Evolutionary conservation across 441 rosid species (phyloP).

Genomic region (Populus trichocarpa): DNA sequence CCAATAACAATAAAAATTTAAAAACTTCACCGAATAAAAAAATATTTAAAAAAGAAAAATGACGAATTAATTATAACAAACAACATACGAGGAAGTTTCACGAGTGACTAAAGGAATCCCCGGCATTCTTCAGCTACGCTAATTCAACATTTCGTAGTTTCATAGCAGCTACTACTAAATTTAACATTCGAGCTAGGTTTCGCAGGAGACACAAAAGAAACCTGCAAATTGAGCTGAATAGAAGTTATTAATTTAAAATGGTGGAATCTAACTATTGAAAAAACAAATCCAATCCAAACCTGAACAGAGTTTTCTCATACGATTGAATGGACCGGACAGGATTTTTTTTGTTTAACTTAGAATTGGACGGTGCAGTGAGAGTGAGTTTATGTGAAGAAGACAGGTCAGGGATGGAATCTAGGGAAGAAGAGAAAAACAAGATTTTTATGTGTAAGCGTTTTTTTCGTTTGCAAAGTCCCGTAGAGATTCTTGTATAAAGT

Average conservation of each 20-base stretch:
- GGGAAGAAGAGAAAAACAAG: neutral
- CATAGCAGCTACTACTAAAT: conserved; percentile 27
- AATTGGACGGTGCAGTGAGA: neutral
- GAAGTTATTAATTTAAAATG: neutral
- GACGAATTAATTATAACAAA: neutral
- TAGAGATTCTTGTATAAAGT: too few relatives aligned
- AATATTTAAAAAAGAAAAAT: neutral
- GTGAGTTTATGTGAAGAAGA: neutral
- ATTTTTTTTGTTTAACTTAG: neutral
- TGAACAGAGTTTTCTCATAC: neutral
- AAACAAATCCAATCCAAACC: neutral
- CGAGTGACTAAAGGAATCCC: conserved; percentile 85
- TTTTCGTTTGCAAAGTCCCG: too few relatives aligned
- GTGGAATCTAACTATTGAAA: too few relatives aligned
- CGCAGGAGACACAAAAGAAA: neutral
- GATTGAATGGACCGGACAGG: neutral
- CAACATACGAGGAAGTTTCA: conserved; percentile 67
- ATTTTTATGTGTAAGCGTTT: neutral
- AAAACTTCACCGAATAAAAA: neutral
- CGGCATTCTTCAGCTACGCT: conserved; percentile 65
- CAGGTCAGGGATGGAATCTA: neutral
- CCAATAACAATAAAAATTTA: conserved; percentile 3
- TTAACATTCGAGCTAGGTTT: neutral
- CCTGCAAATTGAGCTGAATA: neutral
- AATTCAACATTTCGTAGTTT: conserved; percentile 22